Percentiles rank a stretch among this genome's conserved stretches.
These are phyloP conservation scores for Periconia sp. DNA, from an alignment of 2,329 filamentous ascomycete genomes.

Conservation along the genomic window DNA sequence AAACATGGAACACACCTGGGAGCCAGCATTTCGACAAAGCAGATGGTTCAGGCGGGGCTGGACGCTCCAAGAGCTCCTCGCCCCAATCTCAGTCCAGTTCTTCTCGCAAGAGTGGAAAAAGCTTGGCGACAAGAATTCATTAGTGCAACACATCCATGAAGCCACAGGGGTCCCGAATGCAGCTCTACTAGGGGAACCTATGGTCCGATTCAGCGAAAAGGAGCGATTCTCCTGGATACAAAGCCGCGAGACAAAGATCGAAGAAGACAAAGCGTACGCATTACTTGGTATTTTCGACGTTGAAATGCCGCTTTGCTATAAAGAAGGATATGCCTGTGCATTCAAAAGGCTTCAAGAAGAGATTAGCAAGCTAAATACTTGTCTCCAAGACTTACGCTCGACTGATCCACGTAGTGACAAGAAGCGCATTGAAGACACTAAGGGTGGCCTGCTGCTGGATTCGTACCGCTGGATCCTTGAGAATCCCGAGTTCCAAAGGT, in stretches of 20 bases:
- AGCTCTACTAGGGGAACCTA: conserved; percentile 1
- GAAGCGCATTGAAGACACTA: no score
- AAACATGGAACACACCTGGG: neutral
- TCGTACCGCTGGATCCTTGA: conserved; percentile 26
- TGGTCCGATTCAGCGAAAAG: conserved; percentile 7
- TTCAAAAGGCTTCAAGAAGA: conserved; percentile 12
- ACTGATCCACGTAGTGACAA: conserved; percentile 3
- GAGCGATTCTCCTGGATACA: conserved; percentile 11
- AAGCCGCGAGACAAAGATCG: conserved; percentile 10
- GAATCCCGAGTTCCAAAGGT: conserved; percentile 27
- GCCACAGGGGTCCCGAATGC: conserved; percentile 7
- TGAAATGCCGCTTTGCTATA: neutral
- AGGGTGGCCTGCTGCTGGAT: neutral
- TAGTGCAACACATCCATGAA: conserved; percentile 8
- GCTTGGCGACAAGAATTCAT: conserved; percentile 8
- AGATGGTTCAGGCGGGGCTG: conserved; percentile 5
- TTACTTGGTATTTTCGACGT: conserved; percentile 15
- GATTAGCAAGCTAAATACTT: conserved; percentile 1
- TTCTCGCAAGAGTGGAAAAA: conserved; percentile 9
- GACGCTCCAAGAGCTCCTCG: conserved; percentile 12
- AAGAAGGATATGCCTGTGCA: conserved; percentile 5
- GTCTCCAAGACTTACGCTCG: neutral
- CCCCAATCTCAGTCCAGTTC: conserved; percentile 13
- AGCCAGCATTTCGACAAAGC: neutral
- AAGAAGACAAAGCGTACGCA: conserved; percentile 17